phyloP scores from a whole-genome alignment of 495 filamentous ascomycete genomes.

The Tuber melanosporum region DNA sequence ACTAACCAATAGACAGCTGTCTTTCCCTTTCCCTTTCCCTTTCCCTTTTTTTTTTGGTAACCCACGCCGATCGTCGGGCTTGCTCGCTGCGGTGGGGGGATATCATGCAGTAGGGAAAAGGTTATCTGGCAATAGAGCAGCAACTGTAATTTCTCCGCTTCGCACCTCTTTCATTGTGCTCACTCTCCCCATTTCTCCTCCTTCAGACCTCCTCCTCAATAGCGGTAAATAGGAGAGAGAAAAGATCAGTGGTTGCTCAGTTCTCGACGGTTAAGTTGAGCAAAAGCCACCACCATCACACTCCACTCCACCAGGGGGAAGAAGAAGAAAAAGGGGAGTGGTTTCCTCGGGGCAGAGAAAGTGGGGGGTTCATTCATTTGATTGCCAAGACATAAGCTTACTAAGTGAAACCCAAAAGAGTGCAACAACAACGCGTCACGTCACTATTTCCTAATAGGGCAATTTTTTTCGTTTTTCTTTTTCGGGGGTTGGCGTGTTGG shows the following conservation, averaged over 20 bases:
- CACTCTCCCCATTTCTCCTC: neutral
- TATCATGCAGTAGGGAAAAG: neutral
- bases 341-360: neutral
- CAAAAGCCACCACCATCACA: neutral
- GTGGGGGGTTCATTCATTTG: neutral
- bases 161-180: neutral
- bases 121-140: neutral
- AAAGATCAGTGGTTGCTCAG: neutral
- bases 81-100: neutral
- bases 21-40: neutral
- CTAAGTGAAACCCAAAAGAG: conserved; percentile 2
- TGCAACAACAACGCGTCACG: conserved; percentile 37
- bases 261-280: neutral
- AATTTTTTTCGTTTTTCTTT: conserved; percentile 8
- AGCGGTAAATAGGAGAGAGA: neutral
- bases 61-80: neutral
- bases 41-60: neutral
- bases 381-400: neutral
- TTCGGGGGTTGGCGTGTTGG: neutral
- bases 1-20: neutral
- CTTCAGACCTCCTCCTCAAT: neutral
- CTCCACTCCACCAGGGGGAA: neutral
- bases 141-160: neutral
- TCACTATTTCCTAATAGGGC: conserved; percentile 21
- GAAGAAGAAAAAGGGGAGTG: neutral